A percentile compares a stretch with the other conserved stretches of the same genome.
phyloP scores from a whole-genome alignment of 2,329 filamentous ascomycete species.

The Colletotrichum incanum region DNA sequence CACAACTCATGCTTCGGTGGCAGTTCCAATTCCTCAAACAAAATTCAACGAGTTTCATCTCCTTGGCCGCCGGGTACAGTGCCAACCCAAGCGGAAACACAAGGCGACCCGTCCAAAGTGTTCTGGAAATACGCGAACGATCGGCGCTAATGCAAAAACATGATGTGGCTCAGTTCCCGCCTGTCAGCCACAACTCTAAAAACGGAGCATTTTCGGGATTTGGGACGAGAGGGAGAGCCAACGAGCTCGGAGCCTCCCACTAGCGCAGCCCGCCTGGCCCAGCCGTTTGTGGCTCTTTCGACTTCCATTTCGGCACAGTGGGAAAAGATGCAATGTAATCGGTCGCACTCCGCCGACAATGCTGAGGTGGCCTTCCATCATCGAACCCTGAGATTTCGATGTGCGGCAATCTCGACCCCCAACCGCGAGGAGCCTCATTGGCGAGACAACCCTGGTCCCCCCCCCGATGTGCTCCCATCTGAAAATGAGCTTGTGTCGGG shows the following conservation, averaged over 20 bases:
- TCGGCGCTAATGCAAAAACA: slow-evolving; percentile 41
- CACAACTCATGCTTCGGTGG: not conserved
- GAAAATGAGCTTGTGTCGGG: slow-evolving; percentile 37
- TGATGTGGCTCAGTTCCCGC: slow-evolving; percentile 39
- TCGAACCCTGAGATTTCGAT: not conserved
- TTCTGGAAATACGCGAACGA: slow-evolving; percentile 37
- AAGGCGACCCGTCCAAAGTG: slow-evolving; percentile 16
- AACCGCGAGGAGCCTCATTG: not conserved
- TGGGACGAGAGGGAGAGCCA: slow-evolving; percentile 9
- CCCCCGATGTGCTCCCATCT: slow-evolving; percentile 28
- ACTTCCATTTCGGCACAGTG: too few species aligned
- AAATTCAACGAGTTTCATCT: slow-evolving; percentile 28
- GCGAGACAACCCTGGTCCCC: slow-evolving; percentile 20
- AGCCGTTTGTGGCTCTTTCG: slow-evolving; percentile 1
- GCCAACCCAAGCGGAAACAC: slow-evolving; percentile 33
- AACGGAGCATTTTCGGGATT: slow-evolving; percentile 37
- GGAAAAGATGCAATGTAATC: not conserved
- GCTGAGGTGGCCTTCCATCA: not conserved
- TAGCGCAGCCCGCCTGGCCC: not conserved
- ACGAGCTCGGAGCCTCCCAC: slow-evolving; percentile 7
- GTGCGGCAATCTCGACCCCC: slow-evolving; percentile 1
- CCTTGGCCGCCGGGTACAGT: not conserved
- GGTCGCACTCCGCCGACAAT: too few species aligned
- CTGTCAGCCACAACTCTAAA: slow-evolving; percentile 43
- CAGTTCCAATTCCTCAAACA: not conserved